Conservation (phyloP, 2,329 filamentous ascomycete species). For the Knoxdaviesia capensis region DNA sequence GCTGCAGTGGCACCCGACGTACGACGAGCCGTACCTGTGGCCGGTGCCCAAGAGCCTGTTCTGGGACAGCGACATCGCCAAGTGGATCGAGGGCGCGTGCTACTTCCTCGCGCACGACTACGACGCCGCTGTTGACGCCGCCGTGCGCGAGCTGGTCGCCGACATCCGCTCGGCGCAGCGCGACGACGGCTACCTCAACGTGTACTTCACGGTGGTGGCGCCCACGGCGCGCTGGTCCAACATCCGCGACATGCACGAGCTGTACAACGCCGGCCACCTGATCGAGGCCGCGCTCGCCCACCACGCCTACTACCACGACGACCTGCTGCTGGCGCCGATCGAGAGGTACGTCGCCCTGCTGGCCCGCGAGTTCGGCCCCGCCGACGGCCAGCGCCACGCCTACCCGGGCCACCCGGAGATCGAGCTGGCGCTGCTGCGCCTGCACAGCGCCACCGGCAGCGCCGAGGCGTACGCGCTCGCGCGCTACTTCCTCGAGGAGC, state of each 20-base stretch:
- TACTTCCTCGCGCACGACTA: conserved; percentile 26
- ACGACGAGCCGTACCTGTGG: conserved; percentile 27
- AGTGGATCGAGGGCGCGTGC: conserved; percentile 43
- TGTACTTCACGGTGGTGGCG: conserved; percentile 40
- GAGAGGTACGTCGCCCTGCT: conserved; percentile 33
- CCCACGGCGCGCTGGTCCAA: conserved; percentile 35
- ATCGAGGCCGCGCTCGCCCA: conserved; percentile 41
- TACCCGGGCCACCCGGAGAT: conserved; percentile 36
- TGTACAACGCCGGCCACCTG: conserved; percentile 42
- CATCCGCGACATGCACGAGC: conserved; percentile 38
- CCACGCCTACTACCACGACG: conserved; percentile 27
- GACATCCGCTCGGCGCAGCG: conserved; percentile 38
- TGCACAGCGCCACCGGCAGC: conserved; percentile 15
- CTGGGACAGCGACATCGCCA: conserved; percentile 33
- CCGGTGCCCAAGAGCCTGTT: conserved; percentile 37
- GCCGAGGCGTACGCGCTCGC: conserved; percentile 23
- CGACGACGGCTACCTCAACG: conserved; percentile 40
- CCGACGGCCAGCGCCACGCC: conserved; percentile 26
- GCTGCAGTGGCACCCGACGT: conserved; percentile 32
- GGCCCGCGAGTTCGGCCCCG: conserved; percentile 27
- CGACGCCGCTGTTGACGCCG: conserved; percentile 24
- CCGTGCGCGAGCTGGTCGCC: conserved; percentile 32
- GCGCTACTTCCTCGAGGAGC: conserved; percentile 34
- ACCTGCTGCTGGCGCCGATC: conserved; percentile 28
- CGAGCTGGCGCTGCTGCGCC: conserved; percentile 23